Conservation (phyloP, 495 filamentous ascomycete genomes). For the Evansstolkia leycettana region DNA sequence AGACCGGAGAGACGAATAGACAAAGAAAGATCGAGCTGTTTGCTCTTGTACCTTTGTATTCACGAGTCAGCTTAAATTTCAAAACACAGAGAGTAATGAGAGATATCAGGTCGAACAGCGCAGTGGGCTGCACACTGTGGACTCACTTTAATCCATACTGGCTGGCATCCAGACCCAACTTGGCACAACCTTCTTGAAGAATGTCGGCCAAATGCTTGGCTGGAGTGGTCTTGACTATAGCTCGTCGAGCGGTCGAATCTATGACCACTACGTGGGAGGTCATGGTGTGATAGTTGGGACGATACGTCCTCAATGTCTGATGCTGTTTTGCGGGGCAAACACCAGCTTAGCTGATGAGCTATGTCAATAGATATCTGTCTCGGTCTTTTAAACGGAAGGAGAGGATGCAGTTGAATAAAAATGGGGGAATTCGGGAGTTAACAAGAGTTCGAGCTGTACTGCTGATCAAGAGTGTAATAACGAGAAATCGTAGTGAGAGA, state of each 20-base stretch:
- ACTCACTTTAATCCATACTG: slow-evolving; percentile 72
- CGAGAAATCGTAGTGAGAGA: too few relatives aligned
- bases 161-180: slow-evolving; percentile 57
- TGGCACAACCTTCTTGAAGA: slow-evolving; percentile 72
- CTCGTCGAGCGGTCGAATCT: slow-evolving; percentile 57
- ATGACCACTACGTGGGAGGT: slow-evolving; percentile 83
- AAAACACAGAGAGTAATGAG: too few relatives aligned
- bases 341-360: background rate
- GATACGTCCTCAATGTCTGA: background rate
- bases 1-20: slow-evolving; percentile 82
- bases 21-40: slow-evolving; percentile 70
- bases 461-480: background rate
- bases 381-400: too few relatives aligned
- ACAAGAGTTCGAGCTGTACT: background rate
- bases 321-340: slow-evolving; percentile 11
- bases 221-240: slow-evolving; percentile 73
- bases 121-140: background rate
- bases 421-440: background rate
- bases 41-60: slow-evolving; percentile 56
- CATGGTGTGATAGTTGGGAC: slow-evolving; percentile 37
- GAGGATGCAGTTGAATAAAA: background rate
- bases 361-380: background rate
- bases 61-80: background rate
- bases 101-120: background rate
- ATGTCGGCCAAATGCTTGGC: slow-evolving; percentile 71